Evolutionary conservation across 495 filamentous ascomycete species (phyloP), one percentile per base, ranked within the genome.

Genomic region (Endocarpon pusillum): DNA sequence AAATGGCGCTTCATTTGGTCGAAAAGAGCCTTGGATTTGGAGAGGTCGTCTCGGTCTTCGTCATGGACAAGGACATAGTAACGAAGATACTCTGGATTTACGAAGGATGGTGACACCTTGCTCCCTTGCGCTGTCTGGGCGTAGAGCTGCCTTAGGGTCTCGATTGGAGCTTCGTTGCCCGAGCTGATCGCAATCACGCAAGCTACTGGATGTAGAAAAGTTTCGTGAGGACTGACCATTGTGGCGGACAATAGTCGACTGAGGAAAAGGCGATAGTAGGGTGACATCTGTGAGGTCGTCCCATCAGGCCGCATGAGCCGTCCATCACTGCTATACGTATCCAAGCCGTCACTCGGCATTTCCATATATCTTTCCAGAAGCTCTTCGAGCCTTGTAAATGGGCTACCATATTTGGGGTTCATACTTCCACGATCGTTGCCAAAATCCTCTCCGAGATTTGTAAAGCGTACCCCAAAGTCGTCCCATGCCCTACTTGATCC

Each of bases 61-160:
- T 97, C 89, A 44, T 97, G 91, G n/a, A 97, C 73, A 16, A 97
- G 64, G 11, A 97, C 79, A 54, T 97, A 96, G 48, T 97, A 97
- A 35, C 89, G 68, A 34, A 97, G 65, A 51, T 81, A 94, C 22
- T 94, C 86, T 18, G 72, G 73, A 42, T 87, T 69, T 1, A 94
- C 74, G 76, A 84, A 97, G 15, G 62, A 58, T 1, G 89, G 87
- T 38, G 85, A 47, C 29, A 67, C 58, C 39, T 61, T 65, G 29
- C 71, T 66, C 1, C 82, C 81, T 22, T 64, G 64, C 29, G 65
- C 78, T 11, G 83, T 85, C 34, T 80, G 73, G 4, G 59, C 63
- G 46, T 96, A 97, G 5, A 97, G 61, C 37, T 71, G 72, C 19
- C 85, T 62, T 20, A 97, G 61, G 14, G 82, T 73, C 44, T 94